These are phyloP conservation scores for Kodamaea derodonti DNA, from an alignment of 1,139 yeast genomes.

Conservation along the genomic window DNA sequence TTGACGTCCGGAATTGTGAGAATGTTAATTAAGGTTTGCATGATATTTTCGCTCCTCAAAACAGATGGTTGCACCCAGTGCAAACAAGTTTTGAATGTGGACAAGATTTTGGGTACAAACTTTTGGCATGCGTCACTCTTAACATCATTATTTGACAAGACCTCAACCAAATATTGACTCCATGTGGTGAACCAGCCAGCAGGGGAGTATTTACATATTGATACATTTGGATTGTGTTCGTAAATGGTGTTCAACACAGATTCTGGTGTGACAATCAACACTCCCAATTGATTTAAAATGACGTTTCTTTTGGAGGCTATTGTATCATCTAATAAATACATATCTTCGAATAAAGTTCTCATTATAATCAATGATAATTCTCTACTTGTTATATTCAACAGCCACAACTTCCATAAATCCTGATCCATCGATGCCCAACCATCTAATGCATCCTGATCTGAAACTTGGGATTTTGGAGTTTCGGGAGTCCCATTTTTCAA, in stretches of 20 bases:
- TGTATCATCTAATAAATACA: slow-evolving; percentile 89
- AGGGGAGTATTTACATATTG: slow-evolving; percentile 57
- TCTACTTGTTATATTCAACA: slow-evolving; percentile 54
- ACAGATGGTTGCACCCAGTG: slow-evolving; percentile 87
- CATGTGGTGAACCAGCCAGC: slow-evolving; percentile 90
- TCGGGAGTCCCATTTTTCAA: background rate
- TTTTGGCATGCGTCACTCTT: slow-evolving; percentile 35
- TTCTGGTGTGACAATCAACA: slow-evolving; percentile 76
- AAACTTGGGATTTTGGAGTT: slow-evolving; percentile 9
- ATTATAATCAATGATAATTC: slow-evolving; percentile 76
- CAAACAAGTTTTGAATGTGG: slow-evolving; percentile 83
- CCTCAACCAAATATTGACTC: slow-evolving; percentile 61
- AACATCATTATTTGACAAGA: slow-evolving; percentile 33
- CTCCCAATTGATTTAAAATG: slow-evolving; percentile 77
- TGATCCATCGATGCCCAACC: slow-evolving; percentile 94
- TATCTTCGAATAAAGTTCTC: slow-evolving; percentile 87
- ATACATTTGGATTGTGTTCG: slow-evolving; percentile 63
- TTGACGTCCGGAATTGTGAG: slow-evolving; percentile 58
- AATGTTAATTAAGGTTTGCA: slow-evolving; percentile 61
- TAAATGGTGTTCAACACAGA: slow-evolving; percentile 61
- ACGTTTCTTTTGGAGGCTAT: slow-evolving; percentile 77
- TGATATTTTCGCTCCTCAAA: slow-evolving; percentile 61
- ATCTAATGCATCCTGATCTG: slow-evolving; percentile 46
- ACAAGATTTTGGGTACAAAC: slow-evolving; percentile 65
- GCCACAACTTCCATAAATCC: slow-evolving; percentile 74